These are phyloP conservation scores for Lachnellula subtilissima DNA, from an alignment of 2,329 filamentous ascomycete species.

Conservation along the genomic window DNA sequence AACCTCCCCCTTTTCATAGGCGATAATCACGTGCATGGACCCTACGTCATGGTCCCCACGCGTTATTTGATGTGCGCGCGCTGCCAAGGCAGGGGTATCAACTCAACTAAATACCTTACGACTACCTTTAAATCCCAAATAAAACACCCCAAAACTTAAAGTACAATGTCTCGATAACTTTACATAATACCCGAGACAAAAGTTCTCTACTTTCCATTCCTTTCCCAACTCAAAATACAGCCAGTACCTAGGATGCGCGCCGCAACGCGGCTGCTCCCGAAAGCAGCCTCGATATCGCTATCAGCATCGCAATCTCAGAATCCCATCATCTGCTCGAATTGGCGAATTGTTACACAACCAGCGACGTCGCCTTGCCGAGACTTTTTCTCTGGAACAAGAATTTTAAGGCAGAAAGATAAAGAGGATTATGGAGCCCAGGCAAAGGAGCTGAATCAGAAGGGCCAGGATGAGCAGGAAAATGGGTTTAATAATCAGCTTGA, in stretches of 20 bases:
- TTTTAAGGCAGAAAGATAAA: background rate
- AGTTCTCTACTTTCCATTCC: too few relatives aligned
- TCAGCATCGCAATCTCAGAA: conserved; percentile 5
- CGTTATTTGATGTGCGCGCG: too few relatives aligned
- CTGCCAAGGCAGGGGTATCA: too few relatives aligned
- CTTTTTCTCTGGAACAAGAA: background rate
- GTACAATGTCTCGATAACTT: too few relatives aligned
- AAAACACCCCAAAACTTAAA: too few relatives aligned
- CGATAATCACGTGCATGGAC: too few relatives aligned
- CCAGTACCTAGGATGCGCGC: background rate
- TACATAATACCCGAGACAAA: too few relatives aligned
- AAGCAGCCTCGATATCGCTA: background rate
- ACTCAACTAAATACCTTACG: too few relatives aligned
- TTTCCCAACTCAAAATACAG: background rate
- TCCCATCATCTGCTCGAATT: background rate
- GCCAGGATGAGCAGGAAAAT: conserved; percentile 32
- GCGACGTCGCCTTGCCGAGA: background rate
- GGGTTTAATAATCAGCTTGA: conserved; percentile 35
- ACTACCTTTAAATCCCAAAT: too few relatives aligned
- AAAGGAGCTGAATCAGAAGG: conserved; percentile 22
- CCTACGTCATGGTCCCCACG: too few relatives aligned
- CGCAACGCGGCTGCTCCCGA: background rate
- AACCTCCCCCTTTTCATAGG: too few relatives aligned
- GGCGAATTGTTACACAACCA: background rate
- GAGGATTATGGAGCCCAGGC: conserved; percentile 10